phyloP scores from a whole-genome alignment of 2,329 filamentous ascomycete species.

The Arthrinium phaeospermum region DNA sequence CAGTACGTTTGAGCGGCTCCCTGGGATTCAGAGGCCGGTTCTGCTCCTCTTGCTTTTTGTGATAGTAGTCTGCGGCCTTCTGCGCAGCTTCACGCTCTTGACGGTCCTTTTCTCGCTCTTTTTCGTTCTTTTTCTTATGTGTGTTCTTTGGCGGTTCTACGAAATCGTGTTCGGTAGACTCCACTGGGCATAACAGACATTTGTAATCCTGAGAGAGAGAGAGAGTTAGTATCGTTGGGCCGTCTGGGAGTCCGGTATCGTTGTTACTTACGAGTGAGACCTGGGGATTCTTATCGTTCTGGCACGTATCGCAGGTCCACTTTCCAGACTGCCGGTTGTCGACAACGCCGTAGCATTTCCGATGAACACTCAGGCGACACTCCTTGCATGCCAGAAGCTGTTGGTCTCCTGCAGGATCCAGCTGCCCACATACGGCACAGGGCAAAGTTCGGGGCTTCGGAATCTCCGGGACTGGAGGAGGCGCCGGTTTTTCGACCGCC shows the following conservation, averaged over 20 bases:
- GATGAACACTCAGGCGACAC: constrained; percentile 90
- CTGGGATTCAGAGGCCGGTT: constrained; percentile 84
- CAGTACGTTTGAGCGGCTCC: constrained; percentile 90
- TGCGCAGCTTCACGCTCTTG: constrained; percentile 83
- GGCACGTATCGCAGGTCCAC: constrained; percentile 96
- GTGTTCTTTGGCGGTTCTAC: constrained; percentile 80
- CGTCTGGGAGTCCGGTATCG: neutral
- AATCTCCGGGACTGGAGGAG: constrained; percentile 73
- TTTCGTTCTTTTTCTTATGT: constrained; percentile 88
- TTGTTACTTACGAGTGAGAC: constrained; percentile 78
- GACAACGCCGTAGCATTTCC: constrained; percentile 86
- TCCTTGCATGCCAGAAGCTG: constrained; percentile 77
- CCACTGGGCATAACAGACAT: constrained; percentile 89
- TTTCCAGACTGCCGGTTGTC: constrained; percentile 74
- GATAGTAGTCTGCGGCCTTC: constrained; percentile 81
- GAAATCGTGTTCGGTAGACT: constrained; percentile 80
- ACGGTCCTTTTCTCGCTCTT: constrained; percentile 87
- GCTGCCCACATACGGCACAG: constrained; percentile 81
- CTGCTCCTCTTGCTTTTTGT: constrained; percentile 80
- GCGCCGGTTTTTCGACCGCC: constrained; percentile 62
- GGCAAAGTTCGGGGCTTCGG: constrained; percentile 81
- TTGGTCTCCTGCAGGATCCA: constrained; percentile 74
- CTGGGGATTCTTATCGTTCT: constrained; percentile 89
- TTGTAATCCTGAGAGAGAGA: constrained; percentile 71
- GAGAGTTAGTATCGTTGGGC: constrained; percentile 31